phyloP scores from a whole-genome alignment of 768 basidiomycete species.

The Leccinum obscurum region DNA sequence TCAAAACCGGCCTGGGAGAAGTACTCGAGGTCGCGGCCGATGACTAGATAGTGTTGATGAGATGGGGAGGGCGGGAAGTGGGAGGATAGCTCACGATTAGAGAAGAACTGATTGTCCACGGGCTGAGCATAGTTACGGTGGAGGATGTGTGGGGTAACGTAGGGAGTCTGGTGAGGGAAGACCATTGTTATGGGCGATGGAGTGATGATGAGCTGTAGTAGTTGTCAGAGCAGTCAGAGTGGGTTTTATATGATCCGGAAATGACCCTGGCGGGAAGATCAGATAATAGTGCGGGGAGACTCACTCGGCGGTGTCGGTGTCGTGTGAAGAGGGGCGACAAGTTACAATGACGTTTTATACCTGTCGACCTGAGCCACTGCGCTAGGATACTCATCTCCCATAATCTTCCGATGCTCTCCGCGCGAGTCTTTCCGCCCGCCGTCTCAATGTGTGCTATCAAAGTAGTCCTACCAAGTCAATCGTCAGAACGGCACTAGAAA shows the following conservation, averaged over 20 bases:
- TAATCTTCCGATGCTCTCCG: conserved; percentile 29
- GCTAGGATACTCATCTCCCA: conserved; percentile 28
- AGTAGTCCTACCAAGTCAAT: background rate
- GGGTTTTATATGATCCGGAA: conserved; percentile 28
- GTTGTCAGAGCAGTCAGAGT: conserved; percentile 10
- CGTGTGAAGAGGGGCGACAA: conserved; percentile 7
- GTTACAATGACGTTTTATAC: conserved; percentile 28
- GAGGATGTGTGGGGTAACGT: conserved; percentile 87
- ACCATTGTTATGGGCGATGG: conserved; percentile 51
- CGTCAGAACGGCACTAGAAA: background rate
- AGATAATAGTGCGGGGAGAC: conserved; percentile 8
- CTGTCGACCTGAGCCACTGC: conserved; percentile 17
- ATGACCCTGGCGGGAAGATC: conserved; percentile 8
- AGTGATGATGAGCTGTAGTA: background rate
- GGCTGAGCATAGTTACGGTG: conserved; percentile 84
- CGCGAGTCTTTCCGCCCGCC: conserved; percentile 23
- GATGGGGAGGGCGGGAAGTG: conserved; percentile 8
- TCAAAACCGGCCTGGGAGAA: conserved; percentile 99
- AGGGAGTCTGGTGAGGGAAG: conserved; percentile 72
- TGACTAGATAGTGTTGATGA: conserved; percentile 51
- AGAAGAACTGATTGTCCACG: conserved; percentile 60
- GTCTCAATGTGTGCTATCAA: conserved; percentile 1
- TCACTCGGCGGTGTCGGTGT: conserved; percentile 19
- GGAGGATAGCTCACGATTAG: conserved; percentile 49
- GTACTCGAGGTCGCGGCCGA: conserved; percentile 91